A percentile compares a stretch with the other conserved stretches of the same genome.
phyloP scores from a whole-genome alignment of 192 early-diverging fungal genomes.

The Gaertneriomyces sp. region DNA sequence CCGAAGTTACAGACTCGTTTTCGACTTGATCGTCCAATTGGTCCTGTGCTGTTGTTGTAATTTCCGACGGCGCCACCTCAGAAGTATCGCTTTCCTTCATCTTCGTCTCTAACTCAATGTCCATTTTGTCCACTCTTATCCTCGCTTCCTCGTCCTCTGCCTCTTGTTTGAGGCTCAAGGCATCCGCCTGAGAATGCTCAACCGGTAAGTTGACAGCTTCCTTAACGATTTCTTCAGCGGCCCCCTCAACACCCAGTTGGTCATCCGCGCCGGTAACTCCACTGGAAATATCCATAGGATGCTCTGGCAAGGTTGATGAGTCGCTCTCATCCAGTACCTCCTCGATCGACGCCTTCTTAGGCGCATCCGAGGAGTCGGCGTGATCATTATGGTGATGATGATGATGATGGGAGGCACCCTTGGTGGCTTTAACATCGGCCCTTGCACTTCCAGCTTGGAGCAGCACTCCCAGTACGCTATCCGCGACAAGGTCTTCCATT shows the following conservation, averaged over 20 bases:
- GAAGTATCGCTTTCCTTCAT: background rate
- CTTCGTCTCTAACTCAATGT: background rate
- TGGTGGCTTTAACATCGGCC: slow-evolving; percentile 76
- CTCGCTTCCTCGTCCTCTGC: background rate
- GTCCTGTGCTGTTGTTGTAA: too few relatives aligned
- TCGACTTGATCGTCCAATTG: background rate
- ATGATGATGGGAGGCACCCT: too few relatives aligned
- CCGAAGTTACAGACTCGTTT: background rate
- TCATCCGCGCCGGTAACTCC: background rate
- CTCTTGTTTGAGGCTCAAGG: background rate
- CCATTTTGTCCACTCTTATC: background rate
- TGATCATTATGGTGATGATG: too few relatives aligned
- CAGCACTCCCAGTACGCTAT: slow-evolving; percentile 75
- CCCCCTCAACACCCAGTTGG: background rate
- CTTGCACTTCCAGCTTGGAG: slow-evolving; percentile 81
- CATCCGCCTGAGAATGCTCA: too few relatives aligned
- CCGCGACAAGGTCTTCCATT: slow-evolving; percentile 94
- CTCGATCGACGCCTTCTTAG: background rate
- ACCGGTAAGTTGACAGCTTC: background rate
- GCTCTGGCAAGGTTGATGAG: background rate
- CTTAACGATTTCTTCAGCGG: background rate
- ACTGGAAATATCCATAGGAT: background rate
- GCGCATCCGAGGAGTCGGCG: background rate
- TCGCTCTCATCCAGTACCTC: slow-evolving; percentile 1
- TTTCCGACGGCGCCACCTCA: background rate